phyloP scores from a whole-genome alignment of 202 grass and related monocot genomes.

The Elaeis oleifera region DNA sequence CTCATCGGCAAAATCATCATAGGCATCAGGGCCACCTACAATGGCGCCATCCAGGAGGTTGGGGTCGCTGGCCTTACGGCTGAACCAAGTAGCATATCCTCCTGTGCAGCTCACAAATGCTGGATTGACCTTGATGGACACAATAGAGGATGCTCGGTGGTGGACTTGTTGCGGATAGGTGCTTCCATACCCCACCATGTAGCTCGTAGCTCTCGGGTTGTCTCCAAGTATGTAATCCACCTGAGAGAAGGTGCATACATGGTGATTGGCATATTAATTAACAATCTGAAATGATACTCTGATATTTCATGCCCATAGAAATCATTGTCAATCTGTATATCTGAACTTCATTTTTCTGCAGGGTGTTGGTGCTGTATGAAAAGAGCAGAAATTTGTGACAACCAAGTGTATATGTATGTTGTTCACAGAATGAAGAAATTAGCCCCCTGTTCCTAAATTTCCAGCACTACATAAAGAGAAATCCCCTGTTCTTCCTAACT shows the following conservation, averaged over 20 bases:
- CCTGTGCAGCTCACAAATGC: constrained; percentile 52
- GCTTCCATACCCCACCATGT: constrained; percentile 76
- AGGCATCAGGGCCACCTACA: constrained; percentile 63
- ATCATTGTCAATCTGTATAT: too few relatives aligned
- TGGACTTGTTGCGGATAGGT: constrained; percentile 57
- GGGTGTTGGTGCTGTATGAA: too few relatives aligned
- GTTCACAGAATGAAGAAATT: too few relatives aligned
- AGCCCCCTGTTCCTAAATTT: too few relatives aligned
- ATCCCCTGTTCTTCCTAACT: too few relatives aligned
- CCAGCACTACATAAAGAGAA: too few relatives aligned
- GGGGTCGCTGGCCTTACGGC: constrained; percentile 42
- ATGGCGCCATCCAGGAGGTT: constrained; percentile 74
- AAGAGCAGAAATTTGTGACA: too few relatives aligned
- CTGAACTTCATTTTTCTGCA: too few relatives aligned
- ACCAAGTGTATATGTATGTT: too few relatives aligned
- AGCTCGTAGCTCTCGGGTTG: constrained; percentile 83
- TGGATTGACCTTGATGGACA: constrained; percentile 44
- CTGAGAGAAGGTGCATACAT: constrained; percentile 11
- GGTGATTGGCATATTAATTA: too few relatives aligned
- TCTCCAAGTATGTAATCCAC: constrained; percentile 76
- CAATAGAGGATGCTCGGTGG: constrained; percentile 75
- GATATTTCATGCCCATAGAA: too few relatives aligned
- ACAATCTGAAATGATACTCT: too few relatives aligned
- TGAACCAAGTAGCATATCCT: constrained; percentile 49
- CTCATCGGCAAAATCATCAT: constrained; percentile 68